phyloP scores from a whole-genome alignment of 331 rosid genomes.

The Phaseolus coccineus region DNA sequence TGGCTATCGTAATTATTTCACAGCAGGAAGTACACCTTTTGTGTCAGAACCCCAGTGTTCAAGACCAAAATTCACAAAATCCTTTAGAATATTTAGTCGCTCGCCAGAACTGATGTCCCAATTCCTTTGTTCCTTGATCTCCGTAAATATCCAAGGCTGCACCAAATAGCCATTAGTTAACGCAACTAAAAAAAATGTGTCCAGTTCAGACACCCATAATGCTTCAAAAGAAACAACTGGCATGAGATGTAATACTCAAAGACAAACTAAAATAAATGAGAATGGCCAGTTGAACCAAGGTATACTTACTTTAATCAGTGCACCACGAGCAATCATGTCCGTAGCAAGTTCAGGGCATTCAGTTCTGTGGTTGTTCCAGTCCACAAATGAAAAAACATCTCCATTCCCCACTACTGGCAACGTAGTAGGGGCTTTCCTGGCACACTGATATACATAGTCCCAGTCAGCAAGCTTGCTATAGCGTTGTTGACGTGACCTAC shows the following conservation, averaged over 20 bases:
- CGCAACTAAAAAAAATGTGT: background rate
- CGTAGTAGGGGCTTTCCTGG: slow-evolving; percentile 63
- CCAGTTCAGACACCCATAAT: background rate
- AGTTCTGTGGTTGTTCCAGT: slow-evolving; percentile 78
- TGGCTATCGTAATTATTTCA: background rate
- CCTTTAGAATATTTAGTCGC: slow-evolving; percentile 75
- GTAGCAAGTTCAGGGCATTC: slow-evolving; percentile 82
- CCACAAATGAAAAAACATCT: slow-evolving; percentile 76
- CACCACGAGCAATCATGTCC: slow-evolving; percentile 95
- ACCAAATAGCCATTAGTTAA: slow-evolving; percentile 42
- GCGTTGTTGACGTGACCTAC: slow-evolving; percentile 95
- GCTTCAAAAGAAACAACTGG: slow-evolving; percentile 3
- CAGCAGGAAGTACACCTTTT: slow-evolving; percentile 64
- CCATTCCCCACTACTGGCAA: slow-evolving; percentile 90
- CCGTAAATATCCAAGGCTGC: slow-evolving; percentile 96
- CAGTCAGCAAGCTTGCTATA: slow-evolving; percentile 99
- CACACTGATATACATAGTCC: slow-evolving; percentile 85
- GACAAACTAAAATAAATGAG: slow-evolving; percentile 18
- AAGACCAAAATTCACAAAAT: slow-evolving; percentile 84
- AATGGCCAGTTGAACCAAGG: slow-evolving; percentile 28
- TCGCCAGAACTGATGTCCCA: slow-evolving; percentile 97
- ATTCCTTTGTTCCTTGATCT: slow-evolving; percentile 94
- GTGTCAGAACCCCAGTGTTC: slow-evolving; percentile 97
- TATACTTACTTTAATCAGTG: slow-evolving; percentile 76
- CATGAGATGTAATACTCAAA: slow-evolving; percentile 20